A percentile compares a stretch with the other conserved stretches of the same genome.
Evolutionary conservation across 2,329 filamentous ascomycete species (phyloP).

Genomic region (Paecilomyces fulvus): DNA sequence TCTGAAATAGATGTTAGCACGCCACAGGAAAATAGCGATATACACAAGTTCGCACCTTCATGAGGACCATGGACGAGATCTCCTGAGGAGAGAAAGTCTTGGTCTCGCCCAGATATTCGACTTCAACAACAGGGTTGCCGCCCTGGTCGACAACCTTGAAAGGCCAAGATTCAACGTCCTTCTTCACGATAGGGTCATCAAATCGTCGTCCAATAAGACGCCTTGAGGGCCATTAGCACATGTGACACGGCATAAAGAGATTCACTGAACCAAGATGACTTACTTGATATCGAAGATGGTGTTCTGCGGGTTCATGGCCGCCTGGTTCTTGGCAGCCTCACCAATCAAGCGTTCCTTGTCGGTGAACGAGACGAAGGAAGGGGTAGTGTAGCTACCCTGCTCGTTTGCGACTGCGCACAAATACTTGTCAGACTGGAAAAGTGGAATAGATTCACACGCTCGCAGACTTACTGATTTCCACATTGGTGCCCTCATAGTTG

Average conservation of each 20-base stretch:
- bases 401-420: constrained; percentile 74
- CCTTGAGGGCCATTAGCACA: constrained; percentile 41
- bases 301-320: constrained; percentile 97
- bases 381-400: constrained; percentile 98
- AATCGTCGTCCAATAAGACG: constrained; percentile 95
- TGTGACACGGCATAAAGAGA: not conserved
- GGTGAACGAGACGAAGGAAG: constrained; percentile 98
- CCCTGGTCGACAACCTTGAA: constrained; percentile 94
- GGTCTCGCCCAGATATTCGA: constrained; percentile 88
- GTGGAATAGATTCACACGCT: not conserved
- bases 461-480: constrained; percentile 76
- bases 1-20: constrained; percentile 46
- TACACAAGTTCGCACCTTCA: constrained; percentile 63
- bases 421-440: constrained; percentile 1
- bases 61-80: constrained; percentile 97
- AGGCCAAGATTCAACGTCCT: constrained; percentile 97
- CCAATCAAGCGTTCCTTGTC: constrained; percentile 98
- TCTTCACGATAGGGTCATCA: constrained; percentile 94
- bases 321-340: constrained; percentile 99
- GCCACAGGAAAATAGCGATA: not conserved
- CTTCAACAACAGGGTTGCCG: constrained; percentile 84
- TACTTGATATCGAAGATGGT: constrained; percentile 99
- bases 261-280: constrained; percentile 29
- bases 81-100: constrained; percentile 98
- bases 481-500: constrained; percentile 98